These are phyloP conservation scores for Choiromyces venosus DNA, from an alignment of 495 filamentous ascomycete genomes.

Conservation along the genomic window DNA sequence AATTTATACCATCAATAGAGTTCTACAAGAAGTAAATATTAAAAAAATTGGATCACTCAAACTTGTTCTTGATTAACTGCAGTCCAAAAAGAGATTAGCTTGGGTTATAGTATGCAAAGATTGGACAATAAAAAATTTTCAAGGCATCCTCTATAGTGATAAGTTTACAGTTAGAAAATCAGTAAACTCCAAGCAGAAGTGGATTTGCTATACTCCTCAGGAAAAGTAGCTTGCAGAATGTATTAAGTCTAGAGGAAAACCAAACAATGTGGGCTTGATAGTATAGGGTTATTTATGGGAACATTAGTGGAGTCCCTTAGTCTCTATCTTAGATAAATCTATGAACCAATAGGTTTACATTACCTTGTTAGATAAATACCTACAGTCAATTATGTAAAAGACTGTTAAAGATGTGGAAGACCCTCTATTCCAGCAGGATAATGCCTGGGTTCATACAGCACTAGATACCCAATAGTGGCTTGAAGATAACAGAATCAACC, in stretches of 20 bases:
- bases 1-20: not conserved
- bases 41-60: not conserved
- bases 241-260: not conserved
- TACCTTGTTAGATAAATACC: not conserved
- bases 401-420: not conserved
- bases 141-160: not conserved
- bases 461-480: slow-evolving; percentile 4
- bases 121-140: slow-evolving; percentile 4
- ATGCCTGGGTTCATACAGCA: slow-evolving; percentile 13
- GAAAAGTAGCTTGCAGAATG: slow-evolving; percentile 16
- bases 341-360: too few species aligned
- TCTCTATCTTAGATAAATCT: not conserved
- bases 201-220: slow-evolving; percentile 6
- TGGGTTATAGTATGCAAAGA: not conserved
- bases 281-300: slow-evolving; percentile 16
- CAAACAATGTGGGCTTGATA: not conserved
- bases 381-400: not conserved
- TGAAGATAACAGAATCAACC: not conserved
- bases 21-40: slow-evolving; percentile 1
- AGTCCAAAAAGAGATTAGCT: not conserved
- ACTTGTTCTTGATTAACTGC: not conserved
- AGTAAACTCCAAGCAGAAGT: not conserved
- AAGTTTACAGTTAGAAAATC: too few species aligned
- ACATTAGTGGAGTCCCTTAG: not conserved
- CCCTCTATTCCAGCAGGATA: slow-evolving; percentile 22